Percentiles rank a stretch among this genome's conserved stretches.
These are phyloP conservation scores for Penicillium alfredii DNA, from an alignment of 495 filamentous ascomycete species.

Conservation along the genomic window DNA sequence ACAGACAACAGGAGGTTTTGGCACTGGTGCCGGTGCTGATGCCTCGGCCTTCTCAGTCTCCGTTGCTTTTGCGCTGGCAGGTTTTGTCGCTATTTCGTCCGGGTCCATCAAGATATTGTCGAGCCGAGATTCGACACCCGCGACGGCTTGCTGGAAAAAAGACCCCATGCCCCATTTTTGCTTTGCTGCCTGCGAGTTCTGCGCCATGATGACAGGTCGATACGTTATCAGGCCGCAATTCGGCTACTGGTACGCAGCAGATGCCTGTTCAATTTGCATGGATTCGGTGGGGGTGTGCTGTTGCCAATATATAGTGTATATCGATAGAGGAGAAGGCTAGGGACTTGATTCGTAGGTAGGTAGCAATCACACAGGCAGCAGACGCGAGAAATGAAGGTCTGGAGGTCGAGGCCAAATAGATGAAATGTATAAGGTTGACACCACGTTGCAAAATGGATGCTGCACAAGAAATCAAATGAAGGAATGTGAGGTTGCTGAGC, in stretches of 20 bases:
- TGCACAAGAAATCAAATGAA: slow-evolving; percentile 3
- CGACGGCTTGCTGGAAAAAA: slow-evolving; percentile 86
- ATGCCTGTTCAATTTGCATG: slow-evolving; percentile 23
- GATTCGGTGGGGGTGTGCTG: slow-evolving; percentile 17
- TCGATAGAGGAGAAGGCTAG: not conserved
- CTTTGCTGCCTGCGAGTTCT: slow-evolving; percentile 29
- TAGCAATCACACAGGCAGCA: no score
- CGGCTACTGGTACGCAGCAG: slow-evolving; percentile 15
- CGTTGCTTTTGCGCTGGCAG: slow-evolving; percentile 17
- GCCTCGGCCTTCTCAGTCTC: slow-evolving; percentile 10
- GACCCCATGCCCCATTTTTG: slow-evolving; percentile 55
- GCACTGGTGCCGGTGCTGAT: slow-evolving; percentile 10
- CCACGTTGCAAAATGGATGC: slow-evolving; percentile 10
- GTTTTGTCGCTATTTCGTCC: slow-evolving; percentile 39
- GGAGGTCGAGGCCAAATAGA: slow-evolving; percentile 1
- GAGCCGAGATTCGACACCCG: slow-evolving; percentile 86
- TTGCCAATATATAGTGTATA: no score
- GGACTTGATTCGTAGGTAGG: no score
- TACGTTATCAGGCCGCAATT: slow-evolving; percentile 2
- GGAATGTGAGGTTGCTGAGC: not conserved
- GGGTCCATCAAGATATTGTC: slow-evolving; percentile 87
- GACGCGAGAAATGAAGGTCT: slow-evolving; percentile 11
- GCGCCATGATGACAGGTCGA: slow-evolving; percentile 30
- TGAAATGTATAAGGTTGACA: slow-evolving; percentile 12
- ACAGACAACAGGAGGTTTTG: slow-evolving; percentile 19